These are phyloP conservation scores for Apophysomyces trapeziformis DNA, from an alignment of 371 early-diverging fungal genomes.

Conservation along the genomic window DNA sequence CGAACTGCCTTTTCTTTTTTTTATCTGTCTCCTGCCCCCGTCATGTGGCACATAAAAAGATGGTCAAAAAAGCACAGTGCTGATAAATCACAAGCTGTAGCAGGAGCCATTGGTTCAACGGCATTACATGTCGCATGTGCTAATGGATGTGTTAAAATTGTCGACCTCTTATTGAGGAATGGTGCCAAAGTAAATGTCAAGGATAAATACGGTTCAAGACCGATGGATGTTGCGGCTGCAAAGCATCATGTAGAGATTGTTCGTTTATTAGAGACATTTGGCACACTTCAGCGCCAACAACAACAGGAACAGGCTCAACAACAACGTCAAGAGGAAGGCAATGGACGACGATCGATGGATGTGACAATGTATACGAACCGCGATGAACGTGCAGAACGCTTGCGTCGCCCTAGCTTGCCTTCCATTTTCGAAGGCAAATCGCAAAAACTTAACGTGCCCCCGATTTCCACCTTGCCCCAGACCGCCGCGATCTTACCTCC, in stretches of 20 bases:
- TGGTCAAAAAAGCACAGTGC: conserved; percentile 39
- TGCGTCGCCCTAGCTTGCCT: conserved; percentile 39
- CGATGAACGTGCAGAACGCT: conserved; percentile 27
- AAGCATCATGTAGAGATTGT: conserved; percentile 61
- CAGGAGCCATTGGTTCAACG: conserved; percentile 68
- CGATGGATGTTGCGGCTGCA: conserved; percentile 62
- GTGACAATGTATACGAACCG: conserved; percentile 19
- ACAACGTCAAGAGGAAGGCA: conserved; percentile 5
- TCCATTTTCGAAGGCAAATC: conserved; percentile 36
- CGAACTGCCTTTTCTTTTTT: conserved; percentile 5
- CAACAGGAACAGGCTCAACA: conserved; percentile 5
- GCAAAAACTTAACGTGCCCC: conserved; percentile 24
- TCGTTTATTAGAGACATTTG: conserved; percentile 32
- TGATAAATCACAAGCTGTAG: conserved; percentile 39
- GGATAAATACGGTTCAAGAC: conserved; percentile 71
- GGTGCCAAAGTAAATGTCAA: conserved; percentile 61
- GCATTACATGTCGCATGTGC: conserved; percentile 80
- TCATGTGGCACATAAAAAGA: conserved; percentile 19
- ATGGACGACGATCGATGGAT: conserved; percentile 21
- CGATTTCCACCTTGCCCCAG: conserved; percentile 28
- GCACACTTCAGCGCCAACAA: conserved; percentile 14
- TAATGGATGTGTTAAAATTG: conserved; percentile 63
- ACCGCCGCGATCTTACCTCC: conserved; percentile 7
- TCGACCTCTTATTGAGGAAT: conserved; percentile 63
- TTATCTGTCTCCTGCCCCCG: conserved; percentile 15